Percentiles rank a stretch among this genome's conserved stretches.
These are phyloP conservation scores for Talaromyces sp. DNA, from an alignment of 2,329 filamentous ascomycete genomes.

Conservation along the genomic window DNA sequence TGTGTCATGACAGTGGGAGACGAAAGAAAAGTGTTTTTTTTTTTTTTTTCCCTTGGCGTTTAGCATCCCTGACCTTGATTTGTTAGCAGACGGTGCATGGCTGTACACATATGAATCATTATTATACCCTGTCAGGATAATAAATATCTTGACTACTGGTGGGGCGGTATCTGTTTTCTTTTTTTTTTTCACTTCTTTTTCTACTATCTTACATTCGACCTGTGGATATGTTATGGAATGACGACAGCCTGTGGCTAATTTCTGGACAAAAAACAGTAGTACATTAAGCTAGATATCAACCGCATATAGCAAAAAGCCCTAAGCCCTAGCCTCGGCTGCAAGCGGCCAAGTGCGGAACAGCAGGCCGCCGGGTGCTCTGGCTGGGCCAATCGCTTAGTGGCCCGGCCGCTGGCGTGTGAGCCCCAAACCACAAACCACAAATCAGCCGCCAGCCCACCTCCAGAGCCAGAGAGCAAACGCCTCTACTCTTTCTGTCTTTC, in stretches of 20 bases:
- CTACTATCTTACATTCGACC: not conserved
- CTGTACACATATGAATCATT: conserved; percentile 12
- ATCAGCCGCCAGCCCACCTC: conserved; percentile 12
- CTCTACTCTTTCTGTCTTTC: not conserved
- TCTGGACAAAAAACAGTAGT: not conserved
- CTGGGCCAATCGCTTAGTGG: conserved; percentile 13
- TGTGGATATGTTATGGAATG: not conserved
- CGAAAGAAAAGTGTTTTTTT: conserved; percentile 12
- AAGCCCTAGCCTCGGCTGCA: conserved; percentile 10
- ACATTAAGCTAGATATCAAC: no score
- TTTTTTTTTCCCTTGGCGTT: conserved; percentile 9
- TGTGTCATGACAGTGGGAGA: conserved; percentile 13
- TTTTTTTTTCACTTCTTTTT: not conserved
- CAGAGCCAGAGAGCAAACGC: conserved; percentile 1
- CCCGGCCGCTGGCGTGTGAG: not conserved
- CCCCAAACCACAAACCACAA: conserved; percentile 16
- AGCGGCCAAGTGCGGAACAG: conserved; percentile 11
- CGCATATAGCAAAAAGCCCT: no score
- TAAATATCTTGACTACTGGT: conserved; percentile 1
- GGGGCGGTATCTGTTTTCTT: not conserved
- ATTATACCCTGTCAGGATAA: conserved; percentile 11
- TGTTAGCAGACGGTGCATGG: conserved; percentile 1
- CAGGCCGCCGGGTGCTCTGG: conserved; percentile 10
- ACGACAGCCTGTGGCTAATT: not conserved
- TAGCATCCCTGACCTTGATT: conserved; percentile 1